Base-by-base conservation (phyloP, 2,329 filamentous ascomycete genomes). In the Albifimbria verrucaria region DNA sequence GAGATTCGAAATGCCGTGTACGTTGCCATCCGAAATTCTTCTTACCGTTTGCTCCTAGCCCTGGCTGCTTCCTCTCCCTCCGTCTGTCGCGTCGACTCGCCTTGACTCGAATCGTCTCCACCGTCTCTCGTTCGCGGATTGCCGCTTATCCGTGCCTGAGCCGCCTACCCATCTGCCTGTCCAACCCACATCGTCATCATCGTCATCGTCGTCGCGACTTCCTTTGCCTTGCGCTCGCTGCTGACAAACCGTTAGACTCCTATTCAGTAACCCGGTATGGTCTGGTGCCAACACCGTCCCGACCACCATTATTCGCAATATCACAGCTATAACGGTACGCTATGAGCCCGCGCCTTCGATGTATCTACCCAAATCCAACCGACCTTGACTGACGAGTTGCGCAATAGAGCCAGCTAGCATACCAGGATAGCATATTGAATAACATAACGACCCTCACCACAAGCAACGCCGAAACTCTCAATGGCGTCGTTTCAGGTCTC, bases 361-460 rank as follows among this genome's bases (percentile, higher is more conserved):
- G 18, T 36, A n/a, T 44, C 20, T 26, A 15, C 39, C 5, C n/a
- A 23, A n/a, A 24, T 17, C 21, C 18, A 26, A 23, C 49, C 39
- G 45, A 52, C 26, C 26, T 39, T n/a, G 32, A 39, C 32, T 39
- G 32, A 39, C 32, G 12, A 39, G 46, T 52, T n/a, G 53, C 54
- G n/a, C 44, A 52, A 55, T 53, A 74, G 72, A 68, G 65, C 53
- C 64, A 78, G 55, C 68, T 84, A 64, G 77, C 78, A 52, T 83
- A 83, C 62, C 76, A 82, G 53, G 72, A 78, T 54, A 72, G 73
- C 44, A 68, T 83, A 50, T 60, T 67, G 20, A 69, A 70, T 53
- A 88, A 89, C 62, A 80, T 96, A 49, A 89, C 86, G 44, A 95
- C 90, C 0, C 77, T 97, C 15, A 89, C 89, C 3, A 83, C 81